These are phyloP conservation scores for Corylus americana DNA, from an alignment of 306 rosid genomes.

Conservation along the genomic window DNA sequence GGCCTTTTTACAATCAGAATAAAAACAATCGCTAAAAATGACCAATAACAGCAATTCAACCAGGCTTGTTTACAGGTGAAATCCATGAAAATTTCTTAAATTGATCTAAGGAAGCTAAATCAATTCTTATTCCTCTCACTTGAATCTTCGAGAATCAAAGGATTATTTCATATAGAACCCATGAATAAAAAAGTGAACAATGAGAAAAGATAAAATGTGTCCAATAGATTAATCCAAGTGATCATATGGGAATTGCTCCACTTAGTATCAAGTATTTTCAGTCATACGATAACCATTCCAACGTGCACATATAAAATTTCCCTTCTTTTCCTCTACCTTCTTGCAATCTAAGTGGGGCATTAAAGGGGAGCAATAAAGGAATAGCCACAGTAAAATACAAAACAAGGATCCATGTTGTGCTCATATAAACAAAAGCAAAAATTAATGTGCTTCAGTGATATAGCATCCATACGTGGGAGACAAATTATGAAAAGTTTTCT, in stretches of 20 bases:
- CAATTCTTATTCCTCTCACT: neutral
- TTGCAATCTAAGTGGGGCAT: neutral
- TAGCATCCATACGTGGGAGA: neutral
- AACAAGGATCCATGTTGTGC: neutral
- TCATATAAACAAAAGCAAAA: neutral
- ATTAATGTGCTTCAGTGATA: neutral
- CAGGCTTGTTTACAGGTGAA: neutral
- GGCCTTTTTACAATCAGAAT: neutral
- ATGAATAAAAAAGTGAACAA: neutral
- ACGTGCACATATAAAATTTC: neutral
- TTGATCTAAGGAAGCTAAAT: too few species aligned
- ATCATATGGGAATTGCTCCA: neutral
- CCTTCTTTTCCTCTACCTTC: neutral
- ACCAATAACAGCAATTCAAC: neutral
- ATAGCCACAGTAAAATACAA: neutral
- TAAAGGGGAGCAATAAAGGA: constrained; percentile 2
- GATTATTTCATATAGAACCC: neutral
- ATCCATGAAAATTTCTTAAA: neutral
- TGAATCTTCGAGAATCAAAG: neutral
- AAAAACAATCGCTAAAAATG: neutral
- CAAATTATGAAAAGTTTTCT: neutral
- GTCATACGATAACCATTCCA: neutral
- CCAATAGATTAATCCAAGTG: neutral
- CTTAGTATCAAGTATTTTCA: neutral
- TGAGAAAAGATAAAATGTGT: neutral